These are phyloP conservation scores for Scleroderma citrinum DNA, from an alignment of 768 basidiomycete species.

Conservation along the genomic window DNA sequence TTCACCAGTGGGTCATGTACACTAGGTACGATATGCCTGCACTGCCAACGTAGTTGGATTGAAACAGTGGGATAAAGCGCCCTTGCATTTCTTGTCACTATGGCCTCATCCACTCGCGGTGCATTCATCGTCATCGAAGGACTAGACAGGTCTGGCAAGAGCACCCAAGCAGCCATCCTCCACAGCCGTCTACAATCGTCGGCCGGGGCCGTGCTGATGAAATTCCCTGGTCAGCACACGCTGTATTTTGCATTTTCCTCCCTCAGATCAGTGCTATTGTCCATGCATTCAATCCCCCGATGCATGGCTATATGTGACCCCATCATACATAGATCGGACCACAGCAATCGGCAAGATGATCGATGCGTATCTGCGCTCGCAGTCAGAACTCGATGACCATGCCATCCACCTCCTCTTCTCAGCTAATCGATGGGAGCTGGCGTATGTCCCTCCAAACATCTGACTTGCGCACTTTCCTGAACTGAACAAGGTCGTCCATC, in stretches of 20 bases:
- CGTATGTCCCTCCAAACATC: slow-evolving; percentile 41
- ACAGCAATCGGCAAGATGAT: slow-evolving; percentile 92
- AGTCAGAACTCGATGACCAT: slow-evolving; percentile 84
- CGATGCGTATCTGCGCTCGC: slow-evolving; percentile 79
- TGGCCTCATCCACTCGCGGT: slow-evolving; percentile 37
- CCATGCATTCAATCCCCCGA: too few relatives aligned
- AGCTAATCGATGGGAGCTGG: slow-evolving; percentile 95
- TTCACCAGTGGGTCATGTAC: too few relatives aligned
- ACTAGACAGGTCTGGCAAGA: slow-evolving; percentile 93
- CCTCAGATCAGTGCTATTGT: too few relatives aligned
- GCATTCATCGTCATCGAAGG: slow-evolving; percentile 93
- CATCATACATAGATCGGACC: slow-evolving; percentile 68
- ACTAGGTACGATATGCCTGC: too few relatives aligned
- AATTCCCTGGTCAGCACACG: slow-evolving; percentile 76
- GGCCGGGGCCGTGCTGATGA: slow-evolving; percentile 42
- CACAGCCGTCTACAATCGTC: slow-evolving; percentile 42
- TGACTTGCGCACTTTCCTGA: background rate
- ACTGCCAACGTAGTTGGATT: too few relatives aligned
- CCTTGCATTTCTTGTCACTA: background rate
- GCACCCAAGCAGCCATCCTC: slow-evolving; percentile 73
- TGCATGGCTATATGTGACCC: too few relatives aligned
- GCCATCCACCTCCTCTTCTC: slow-evolving; percentile 93
- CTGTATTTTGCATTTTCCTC: background rate
- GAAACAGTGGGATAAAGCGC: too few relatives aligned
- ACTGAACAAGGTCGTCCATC: slow-evolving; percentile 48